Conservation (phyloP, 306 rosid genomes). For the Malus fusca region DNA sequence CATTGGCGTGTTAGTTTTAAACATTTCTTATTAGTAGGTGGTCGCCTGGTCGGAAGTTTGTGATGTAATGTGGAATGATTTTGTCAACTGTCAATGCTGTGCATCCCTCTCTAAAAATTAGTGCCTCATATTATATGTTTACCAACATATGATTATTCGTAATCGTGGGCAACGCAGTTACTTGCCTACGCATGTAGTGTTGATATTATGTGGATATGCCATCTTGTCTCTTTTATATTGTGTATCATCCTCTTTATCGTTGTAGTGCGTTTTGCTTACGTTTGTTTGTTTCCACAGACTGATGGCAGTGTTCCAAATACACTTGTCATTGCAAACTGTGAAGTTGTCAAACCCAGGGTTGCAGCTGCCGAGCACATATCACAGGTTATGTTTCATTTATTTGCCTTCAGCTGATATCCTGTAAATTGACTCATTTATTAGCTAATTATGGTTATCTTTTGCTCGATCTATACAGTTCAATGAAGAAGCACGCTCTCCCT, state of each 20-base stretch:
- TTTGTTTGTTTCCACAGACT: slow-evolving; percentile 40
- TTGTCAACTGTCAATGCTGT: neutral
- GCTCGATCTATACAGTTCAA: slow-evolving; percentile 57
- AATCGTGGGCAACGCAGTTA: neutral
- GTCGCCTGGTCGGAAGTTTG: neutral
- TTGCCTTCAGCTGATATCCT: neutral
- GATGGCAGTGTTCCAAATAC: slow-evolving; percentile 98
- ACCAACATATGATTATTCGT: neutral
- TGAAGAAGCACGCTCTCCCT: slow-evolving; percentile 98
- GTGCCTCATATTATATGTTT: neutral
- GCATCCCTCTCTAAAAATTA: neutral
- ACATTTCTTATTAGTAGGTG: neutral
- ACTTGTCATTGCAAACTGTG: slow-evolving; percentile 91
- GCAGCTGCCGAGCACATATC: slow-evolving; percentile 99
- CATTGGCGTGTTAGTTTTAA: neutral
- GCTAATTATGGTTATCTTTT: neutral
- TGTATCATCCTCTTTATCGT: neutral
- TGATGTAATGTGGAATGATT: neutral
- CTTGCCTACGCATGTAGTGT: neutral
- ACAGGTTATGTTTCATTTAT: slow-evolving; percentile 40
- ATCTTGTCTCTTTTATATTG: neutral
- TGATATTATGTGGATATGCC: neutral
- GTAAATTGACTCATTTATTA: slow-evolving; percentile 1
- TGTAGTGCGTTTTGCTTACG: neutral
- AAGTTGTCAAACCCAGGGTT: slow-evolving; percentile 96